These are phyloP conservation scores for Penicillium sclerotigenum DNA, from an alignment of 2,329 filamentous ascomycete genomes.

Conservation along the genomic window DNA sequence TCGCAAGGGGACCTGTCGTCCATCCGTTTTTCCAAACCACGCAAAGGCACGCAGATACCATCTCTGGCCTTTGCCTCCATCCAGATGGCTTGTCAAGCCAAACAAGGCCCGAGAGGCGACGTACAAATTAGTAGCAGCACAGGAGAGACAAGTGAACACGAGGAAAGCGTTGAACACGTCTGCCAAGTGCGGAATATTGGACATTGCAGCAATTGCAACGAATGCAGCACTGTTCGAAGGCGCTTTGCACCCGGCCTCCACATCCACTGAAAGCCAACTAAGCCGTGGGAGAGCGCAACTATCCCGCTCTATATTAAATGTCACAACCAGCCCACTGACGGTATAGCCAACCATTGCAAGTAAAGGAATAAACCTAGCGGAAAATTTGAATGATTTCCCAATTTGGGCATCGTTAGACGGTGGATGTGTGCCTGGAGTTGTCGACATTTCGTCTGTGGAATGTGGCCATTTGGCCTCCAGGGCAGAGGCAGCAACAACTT, in stretches of 20 bases:
- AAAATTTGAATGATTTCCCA: neutral
- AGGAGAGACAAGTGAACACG: neutral
- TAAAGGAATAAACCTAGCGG: neutral
- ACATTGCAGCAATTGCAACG: neutral
- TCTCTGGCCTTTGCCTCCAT: neutral
- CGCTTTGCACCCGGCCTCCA: neutral
- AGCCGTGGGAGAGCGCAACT: neutral
- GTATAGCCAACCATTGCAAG: neutral
- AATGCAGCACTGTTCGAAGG: neutral
- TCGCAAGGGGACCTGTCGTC: neutral
- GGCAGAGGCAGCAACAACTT: neutral
- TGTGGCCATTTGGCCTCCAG: neutral
- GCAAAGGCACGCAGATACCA: neutral
- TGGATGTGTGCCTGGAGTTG: neutral
- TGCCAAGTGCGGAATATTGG: neutral
- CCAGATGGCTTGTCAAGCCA: neutral
- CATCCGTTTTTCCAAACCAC: neutral
- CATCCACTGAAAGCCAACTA: neutral
- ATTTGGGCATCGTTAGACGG: neutral
- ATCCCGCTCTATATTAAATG: neutral
- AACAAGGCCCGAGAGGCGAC: neutral
- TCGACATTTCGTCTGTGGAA: neutral
- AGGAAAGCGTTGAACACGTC: neutral
- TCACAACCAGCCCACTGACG: neutral
- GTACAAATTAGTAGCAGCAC: neutral